Base-by-base conservation (phyloP, 129 eudicot species). In the Saposhnikovia divaricata region DNA sequence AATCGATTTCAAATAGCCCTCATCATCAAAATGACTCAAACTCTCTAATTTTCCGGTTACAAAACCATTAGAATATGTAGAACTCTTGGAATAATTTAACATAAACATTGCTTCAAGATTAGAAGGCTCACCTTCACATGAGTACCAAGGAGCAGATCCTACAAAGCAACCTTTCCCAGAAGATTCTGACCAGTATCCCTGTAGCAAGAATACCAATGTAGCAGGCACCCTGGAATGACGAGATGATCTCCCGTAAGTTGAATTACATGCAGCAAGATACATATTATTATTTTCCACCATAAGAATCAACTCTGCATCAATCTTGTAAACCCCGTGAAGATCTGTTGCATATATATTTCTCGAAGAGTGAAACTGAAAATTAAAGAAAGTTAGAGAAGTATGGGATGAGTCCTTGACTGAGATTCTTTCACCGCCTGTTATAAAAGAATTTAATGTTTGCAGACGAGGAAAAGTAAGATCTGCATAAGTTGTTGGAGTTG, bases 121-220 rank as follows among this genome's bases (percentile, higher is more conserved):
- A 19, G 85, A 13, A 7, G 65, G 14, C 9, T 75, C 77, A 71
- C 89, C 90, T 73, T 47, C 78, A 42, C 68, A 80, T 18, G 83
- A 79, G 34, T 13, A 72, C 88, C 86, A 83, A n/a, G 75, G 31
- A 66, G 88, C 85, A 23, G 94, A 89, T 76, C 97, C 97, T n/a
- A 89, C 91, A 89, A 89, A 70, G 79, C 97, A 91, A 11, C 88
- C 85, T 82, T 75, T 91, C 73, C 72, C 68, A 0, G 92, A 86
- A 25, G 84, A 57, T 61, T 85, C 92, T 28, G 93, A 87, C 97
- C 97, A 91, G 85, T 85, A 91, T 42, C 97, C 97, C 25, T 82
- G 82, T 14, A 91, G 40, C 59, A 50, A 5, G 72, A 91, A 91
- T 38, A 15, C 75, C 82, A 85, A 72, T 27, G 16, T 9, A 11